Base-by-base conservation (phyloP, 306 rosid genomes). In the Boehmeria nivea region DNA sequence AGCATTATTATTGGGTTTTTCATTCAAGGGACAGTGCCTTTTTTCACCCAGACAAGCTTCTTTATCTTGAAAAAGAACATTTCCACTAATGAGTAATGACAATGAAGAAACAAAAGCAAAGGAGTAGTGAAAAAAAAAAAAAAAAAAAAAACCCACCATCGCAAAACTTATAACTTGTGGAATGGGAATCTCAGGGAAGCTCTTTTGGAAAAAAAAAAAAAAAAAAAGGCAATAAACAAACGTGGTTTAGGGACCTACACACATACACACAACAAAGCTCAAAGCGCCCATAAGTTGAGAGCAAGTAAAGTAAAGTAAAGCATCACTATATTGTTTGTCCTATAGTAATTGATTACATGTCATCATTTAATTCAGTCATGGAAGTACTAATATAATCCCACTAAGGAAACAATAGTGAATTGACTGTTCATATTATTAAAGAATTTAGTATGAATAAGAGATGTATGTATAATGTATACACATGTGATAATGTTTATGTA, bases 171-270 rank as follows among this genome's bases (percentile, higher is more conserved):
- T n/a, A n/a, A n/a, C n/a, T n/a, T 31, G 62, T 59, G 27, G 73
- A 55, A 12, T 48, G 57, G 64, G 64, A 66, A 49, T 66, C 72
- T 39, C n/a, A 36, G 43, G 22, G 31, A 43, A 33, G 46, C 18
- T 23, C 70, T 38, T 60, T 36, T 45, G 48, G 39, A 36, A 43
- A 63, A 69, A 61, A n/a, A n/a, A n/a, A n/a, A n/a, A n/a, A n/a
- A n/a, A n/a, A n/a, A n/a, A n/a, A n/a, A 39, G 28, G 66, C 54
- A 37, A 40, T 55, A 46, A 63, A 51, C 17, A 70, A 81, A 70
- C 39, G 61, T 69, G 68, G 44, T 54, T 62, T 70, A 70, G 69
- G 74, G 74, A 57, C 74, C 77, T 71, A 54, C 73, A 56, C 17
- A 63, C 45, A 17, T 71, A 54, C 73, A 56, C 17, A 63, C 45